Percentiles rank a stretch among this genome's conserved stretches.
Conservation (phyloP, 176 grass and related monocot genomes). For the barley (Hordeum vulgare) region DNA sequence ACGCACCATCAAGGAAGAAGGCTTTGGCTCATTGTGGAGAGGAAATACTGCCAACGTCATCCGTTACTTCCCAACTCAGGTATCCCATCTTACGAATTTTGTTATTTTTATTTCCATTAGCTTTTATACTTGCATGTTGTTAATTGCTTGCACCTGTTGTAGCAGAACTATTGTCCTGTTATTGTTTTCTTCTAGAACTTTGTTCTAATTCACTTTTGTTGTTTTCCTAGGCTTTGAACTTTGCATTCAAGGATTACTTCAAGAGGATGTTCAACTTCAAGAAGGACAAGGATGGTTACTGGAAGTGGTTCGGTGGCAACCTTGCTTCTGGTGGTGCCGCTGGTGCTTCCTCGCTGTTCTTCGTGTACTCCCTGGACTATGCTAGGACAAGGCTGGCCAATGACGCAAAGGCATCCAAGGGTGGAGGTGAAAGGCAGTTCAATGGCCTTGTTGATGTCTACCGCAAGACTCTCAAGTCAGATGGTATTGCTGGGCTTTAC, state of each 20-base stretch:
- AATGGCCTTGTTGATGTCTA: conserved; percentile 94
- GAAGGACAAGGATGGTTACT: conserved; percentile 93
- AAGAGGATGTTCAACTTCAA: conserved; percentile 96
- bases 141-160: too few species aligned
- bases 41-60: conserved; percentile 89
- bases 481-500: conserved; percentile 90
- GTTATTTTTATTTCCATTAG: too few species aligned
- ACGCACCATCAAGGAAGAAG: conserved; percentile 84
- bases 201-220: background rate
- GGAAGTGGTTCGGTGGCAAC: conserved; percentile 93
- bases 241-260: conserved; percentile 99
- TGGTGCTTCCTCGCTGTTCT: conserved; percentile 85
- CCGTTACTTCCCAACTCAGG: conserved; percentile 98
- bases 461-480: conserved; percentile 68
- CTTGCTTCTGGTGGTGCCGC: conserved; percentile 90
- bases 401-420: conserved; percentile 77
- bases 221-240: conserved; percentile 70
- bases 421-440: conserved; percentile 88
- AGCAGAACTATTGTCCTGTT: too few species aligned
- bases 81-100: background rate
- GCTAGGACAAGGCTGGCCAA: conserved; percentile 85
- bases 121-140: too few species aligned
- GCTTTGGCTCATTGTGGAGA: conserved; percentile 70
- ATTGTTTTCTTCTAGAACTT: background rate
- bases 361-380: conserved; percentile 91